Conservation (phyloP, 306 rosid genomes). For the Prunus salicina region DNA sequence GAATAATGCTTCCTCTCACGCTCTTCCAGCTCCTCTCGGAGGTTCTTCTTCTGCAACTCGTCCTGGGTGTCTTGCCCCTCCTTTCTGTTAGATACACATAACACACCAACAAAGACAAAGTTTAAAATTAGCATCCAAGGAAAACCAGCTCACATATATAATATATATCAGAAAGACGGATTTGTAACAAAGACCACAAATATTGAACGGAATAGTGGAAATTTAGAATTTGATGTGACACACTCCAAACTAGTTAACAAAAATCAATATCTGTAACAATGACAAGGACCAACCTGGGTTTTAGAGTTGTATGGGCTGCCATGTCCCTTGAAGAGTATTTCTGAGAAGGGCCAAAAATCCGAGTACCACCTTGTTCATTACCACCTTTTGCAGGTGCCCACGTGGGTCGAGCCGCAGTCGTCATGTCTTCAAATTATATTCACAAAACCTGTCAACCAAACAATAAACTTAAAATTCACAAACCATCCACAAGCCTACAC, state of each 20-base stretch:
- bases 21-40: conserved; percentile 84
- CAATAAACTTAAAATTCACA: not conserved
- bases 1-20: conserved; percentile 91
- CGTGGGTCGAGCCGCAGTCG: conserved; percentile 95
- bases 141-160: not conserved
- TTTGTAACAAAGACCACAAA: not conserved
- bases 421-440: conserved; percentile 41
- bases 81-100: conserved; percentile 39
- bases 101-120: not conserved
- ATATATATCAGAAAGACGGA: not conserved
- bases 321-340: conserved; percentile 89
- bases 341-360: conserved; percentile 94
- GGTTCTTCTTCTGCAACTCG: conserved; percentile 80
- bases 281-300: conserved; percentile 54
- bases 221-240: not conserved
- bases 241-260: not conserved
- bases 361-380: conserved; percentile 92
- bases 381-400: conserved; percentile 99
- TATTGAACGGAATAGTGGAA: too few relatives aligned
- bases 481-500: not conserved
- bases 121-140: not conserved
- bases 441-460: not conserved
- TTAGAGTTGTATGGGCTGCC: conserved; percentile 79
- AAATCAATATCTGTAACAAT: not conserved
- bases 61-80: conserved; percentile 92